Evolutionary conservation across 2,329 filamentous ascomycete genomes (phyloP).

Genomic region (Stachybotrys chlorohalonatus): DNA sequence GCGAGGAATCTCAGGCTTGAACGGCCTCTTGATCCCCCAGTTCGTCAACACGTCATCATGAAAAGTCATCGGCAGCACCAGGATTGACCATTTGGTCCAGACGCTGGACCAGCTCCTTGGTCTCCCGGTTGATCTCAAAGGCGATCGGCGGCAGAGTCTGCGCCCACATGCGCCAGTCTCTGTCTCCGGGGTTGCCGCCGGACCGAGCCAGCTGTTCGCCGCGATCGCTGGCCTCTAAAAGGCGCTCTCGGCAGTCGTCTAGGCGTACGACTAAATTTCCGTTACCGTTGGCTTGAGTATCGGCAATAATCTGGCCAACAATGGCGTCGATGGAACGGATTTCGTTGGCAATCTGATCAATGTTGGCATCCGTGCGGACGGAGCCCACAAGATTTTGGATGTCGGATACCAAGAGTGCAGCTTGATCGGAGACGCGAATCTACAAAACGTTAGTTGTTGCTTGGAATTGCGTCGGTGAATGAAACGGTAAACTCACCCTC

Average conservation of each 20-base stretch:
- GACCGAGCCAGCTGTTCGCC: slow-evolving; percentile 49
- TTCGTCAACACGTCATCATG: slow-evolving; percentile 18
- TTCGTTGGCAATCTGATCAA: slow-evolving; percentile 58
- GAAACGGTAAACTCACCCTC: slow-evolving; percentile 23
- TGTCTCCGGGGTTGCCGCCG: slow-evolving; percentile 36
- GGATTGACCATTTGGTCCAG: slow-evolving; percentile 26
- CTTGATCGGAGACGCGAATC: slow-evolving; percentile 78
- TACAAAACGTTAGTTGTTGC: slow-evolving; percentile 15
- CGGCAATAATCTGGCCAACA: slow-evolving; percentile 59
- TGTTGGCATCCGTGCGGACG: slow-evolving; percentile 55
- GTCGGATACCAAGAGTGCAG: slow-evolving; percentile 65
- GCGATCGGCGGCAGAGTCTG: slow-evolving; percentile 71
- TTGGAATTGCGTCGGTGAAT: background rate
- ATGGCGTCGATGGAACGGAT: slow-evolving; percentile 62
- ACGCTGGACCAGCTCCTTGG: slow-evolving; percentile 58
- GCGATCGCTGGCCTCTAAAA: slow-evolving; percentile 54
- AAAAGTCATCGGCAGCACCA: slow-evolving; percentile 35
- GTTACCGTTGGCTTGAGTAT: slow-evolving; percentile 50
- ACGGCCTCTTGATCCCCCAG: background rate
- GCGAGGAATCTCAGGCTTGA: background rate
- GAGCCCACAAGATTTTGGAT: slow-evolving; percentile 73
- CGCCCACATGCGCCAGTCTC: slow-evolving; percentile 54
- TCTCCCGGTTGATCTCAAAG: slow-evolving; percentile 78
- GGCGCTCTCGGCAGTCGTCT: slow-evolving; percentile 52
- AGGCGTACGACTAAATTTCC: slow-evolving; percentile 47